These are phyloP conservation scores for Avena atlantica DNA, from an alignment of 176 grass and related monocot species.

Conservation along the genomic window DNA sequence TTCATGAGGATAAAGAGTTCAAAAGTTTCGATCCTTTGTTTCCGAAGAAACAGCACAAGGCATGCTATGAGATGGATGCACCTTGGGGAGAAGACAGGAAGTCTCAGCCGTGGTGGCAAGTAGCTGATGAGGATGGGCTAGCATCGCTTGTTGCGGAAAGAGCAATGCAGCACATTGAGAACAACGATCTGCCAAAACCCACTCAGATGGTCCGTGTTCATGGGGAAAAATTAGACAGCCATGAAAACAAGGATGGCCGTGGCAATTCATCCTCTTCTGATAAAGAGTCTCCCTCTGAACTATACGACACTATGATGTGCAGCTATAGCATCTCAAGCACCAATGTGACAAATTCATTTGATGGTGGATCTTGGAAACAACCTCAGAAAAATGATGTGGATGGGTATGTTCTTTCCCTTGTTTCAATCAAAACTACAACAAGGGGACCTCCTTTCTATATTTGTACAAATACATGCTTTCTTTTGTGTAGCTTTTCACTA, in stretches of 20 bases:
- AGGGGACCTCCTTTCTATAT: background rate
- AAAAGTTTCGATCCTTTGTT: slow-evolving; percentile 55
- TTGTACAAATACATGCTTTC: background rate
- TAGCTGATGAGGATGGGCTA: slow-evolving; percentile 72
- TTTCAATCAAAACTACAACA: background rate
- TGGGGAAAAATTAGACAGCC: slow-evolving; percentile 18
- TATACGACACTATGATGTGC: slow-evolving; percentile 40
- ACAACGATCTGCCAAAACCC: slow-evolving; percentile 86
- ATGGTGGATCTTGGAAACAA: slow-evolving; percentile 35
- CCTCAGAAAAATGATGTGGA: slow-evolving; percentile 42
- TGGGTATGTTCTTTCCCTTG: slow-evolving; percentile 41
- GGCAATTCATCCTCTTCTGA: slow-evolving; percentile 20
- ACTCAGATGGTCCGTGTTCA: slow-evolving; percentile 46
- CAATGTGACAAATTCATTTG: slow-evolving; percentile 41
- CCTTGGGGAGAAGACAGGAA: slow-evolving; percentile 62
- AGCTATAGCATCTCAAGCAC: slow-evolving; percentile 46
- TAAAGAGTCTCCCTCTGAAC: slow-evolving; percentile 33
- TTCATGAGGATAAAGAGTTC: slow-evolving; percentile 54
- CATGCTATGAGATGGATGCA: slow-evolving; percentile 43
- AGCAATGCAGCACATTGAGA: slow-evolving; percentile 69
- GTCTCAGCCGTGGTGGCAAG: slow-evolving; percentile 78
- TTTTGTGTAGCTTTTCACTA: slow-evolving; percentile 11
- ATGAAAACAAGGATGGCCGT: slow-evolving; percentile 40
- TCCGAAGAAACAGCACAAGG: slow-evolving; percentile 48
- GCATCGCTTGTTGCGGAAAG: slow-evolving; percentile 78